A percentile compares a stretch with the other conserved stretches of the same genome.
Conservation (phyloP, 805 yeast genomes). For the Kodamaea nitidulidarum region DNA sequence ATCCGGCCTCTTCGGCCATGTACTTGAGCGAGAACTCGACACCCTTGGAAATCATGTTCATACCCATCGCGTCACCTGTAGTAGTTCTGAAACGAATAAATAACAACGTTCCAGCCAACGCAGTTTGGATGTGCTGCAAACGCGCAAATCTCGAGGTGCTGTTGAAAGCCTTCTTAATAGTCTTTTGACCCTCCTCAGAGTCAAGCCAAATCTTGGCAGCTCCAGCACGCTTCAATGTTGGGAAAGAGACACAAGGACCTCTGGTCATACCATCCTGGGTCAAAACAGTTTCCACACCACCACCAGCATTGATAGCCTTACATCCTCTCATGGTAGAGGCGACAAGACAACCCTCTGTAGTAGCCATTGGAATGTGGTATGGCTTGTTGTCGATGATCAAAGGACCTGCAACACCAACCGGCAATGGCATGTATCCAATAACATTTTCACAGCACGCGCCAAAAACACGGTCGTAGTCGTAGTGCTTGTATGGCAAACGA, state of each 20-base stretch:
- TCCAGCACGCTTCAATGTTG: constrained; percentile 81
- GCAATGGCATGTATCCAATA: constrained; percentile 92
- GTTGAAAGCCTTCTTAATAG: constrained; percentile 83
- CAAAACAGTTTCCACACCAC: constrained; percentile 89
- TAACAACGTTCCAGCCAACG: constrained; percentile 87
- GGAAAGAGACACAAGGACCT: constrained; percentile 95
- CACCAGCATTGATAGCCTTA: constrained; percentile 95
- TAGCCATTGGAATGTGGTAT: constrained; percentile 96
- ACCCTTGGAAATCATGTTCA: constrained; percentile 99
- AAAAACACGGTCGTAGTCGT: constrained; percentile 92
- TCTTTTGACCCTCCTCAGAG: constrained; percentile 85
- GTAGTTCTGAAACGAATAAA: constrained; percentile 95
- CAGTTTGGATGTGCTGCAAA: constrained; percentile 84
- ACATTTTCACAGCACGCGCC: constrained; percentile 99
- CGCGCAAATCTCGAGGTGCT: constrained; percentile 97
- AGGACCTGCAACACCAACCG: constrained; percentile 98
- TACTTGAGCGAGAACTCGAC: constrained; percentile 80
- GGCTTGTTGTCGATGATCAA: constrained; percentile 83
- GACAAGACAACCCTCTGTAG: constrained; percentile 97
- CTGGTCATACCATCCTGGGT: constrained; percentile 98
- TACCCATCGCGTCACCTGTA: constrained; percentile 99
- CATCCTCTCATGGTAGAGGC: constrained; percentile 99
- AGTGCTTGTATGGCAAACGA: constrained; percentile 72
- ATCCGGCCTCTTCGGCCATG: constrained; percentile 86
- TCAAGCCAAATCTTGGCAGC: constrained; percentile 94